Base-by-base conservation (phyloP, 2,329 filamentous ascomycete species). In the Trichophyton rubrum region DNA sequence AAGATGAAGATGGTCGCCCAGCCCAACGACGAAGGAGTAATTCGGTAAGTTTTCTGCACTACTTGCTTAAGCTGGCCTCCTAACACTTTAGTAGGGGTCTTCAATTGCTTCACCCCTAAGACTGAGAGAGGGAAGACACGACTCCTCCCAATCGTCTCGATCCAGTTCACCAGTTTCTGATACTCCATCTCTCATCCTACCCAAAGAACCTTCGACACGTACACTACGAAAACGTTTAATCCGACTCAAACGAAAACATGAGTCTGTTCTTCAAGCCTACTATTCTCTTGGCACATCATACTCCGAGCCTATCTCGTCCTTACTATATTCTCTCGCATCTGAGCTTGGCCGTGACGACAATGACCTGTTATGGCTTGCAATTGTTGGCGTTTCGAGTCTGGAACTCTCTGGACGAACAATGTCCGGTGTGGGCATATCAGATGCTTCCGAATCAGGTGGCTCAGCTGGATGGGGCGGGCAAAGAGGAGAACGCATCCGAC, bases 331-430 rank as follows among this genome's bases (percentile, higher is more conserved):
- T 0, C 80, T 99, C 13, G 93, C 92, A 1, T 96, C 91, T 1
- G 93, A 97, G 70, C 83, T 99, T 5, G 93, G 93, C 64, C 87
- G 91, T 59, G 93, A 97, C 78, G 92, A 97, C 72, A 99, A 97
- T 68, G 91, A 99, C 68, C 79, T 97, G 22, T 80, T 99, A 13
- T 99, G 93, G 93, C 81, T 96, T 62, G 85, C 90, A 4, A 96
- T 97, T 68, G 89, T 99, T 27, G 93, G 93, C 4, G 89, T 96
- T 40, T 90, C 88, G n/a, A 95, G 90, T 15, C 86, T 95, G 74
- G 91, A 96, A 71, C 81, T 96, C 0, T 95, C 93, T 66, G 91
- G 91, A 15, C 85, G 89, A 60, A 92, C 89, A 20, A 89, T 88
- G 51, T 86, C 88, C 11, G 90, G 90, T 24, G 80, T 93, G 33